Evolutionary conservation across 352 stramenopile species (phyloP).

Genomic region (Globisporangium sylvaticum): DNA sequence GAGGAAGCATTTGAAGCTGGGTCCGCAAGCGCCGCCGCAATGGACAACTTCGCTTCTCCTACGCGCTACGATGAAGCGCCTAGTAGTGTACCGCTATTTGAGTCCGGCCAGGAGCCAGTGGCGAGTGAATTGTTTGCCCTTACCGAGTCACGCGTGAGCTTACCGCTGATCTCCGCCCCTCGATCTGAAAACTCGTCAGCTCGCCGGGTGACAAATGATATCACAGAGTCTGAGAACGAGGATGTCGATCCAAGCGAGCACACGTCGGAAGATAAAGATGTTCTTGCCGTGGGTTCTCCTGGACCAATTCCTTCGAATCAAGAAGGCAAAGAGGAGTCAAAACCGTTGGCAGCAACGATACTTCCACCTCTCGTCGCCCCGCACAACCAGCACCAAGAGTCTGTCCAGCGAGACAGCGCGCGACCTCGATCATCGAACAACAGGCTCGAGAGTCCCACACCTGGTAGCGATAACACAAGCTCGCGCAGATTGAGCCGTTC

Average conservation of each 20-base stretch:
- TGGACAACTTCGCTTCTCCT: neutral
- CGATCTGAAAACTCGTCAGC: neutral
- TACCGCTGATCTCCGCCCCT: neutral
- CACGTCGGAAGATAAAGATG: neutral
- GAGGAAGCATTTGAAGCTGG: too few species aligned
- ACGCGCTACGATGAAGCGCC: too few species aligned
- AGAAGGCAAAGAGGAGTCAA: neutral
- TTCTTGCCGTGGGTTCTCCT: too few species aligned
- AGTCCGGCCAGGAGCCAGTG: neutral
- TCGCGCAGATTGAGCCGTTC: conserved; percentile 24
- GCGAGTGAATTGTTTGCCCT: conserved; percentile 1
- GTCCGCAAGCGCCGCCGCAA: neutral
- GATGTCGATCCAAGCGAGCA: neutral
- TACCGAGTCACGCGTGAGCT: neutral
- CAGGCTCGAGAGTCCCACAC: neutral
- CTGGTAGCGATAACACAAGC: neutral
- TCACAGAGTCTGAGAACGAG: neutral
- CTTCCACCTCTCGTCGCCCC: neutral
- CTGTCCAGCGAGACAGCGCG: neutral
- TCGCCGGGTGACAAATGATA: neutral
- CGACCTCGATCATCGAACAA: neutral
- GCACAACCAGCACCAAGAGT: neutral
- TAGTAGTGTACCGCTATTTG: neutral
- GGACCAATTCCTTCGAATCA: neutral
- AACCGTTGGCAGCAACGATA: neutral